Percentiles rank a stretch among this genome's conserved stretches.
Evolutionary conservation across 2,329 filamentous ascomycete species (phyloP).

Genomic region (Aureobasidium zeae): DNA sequence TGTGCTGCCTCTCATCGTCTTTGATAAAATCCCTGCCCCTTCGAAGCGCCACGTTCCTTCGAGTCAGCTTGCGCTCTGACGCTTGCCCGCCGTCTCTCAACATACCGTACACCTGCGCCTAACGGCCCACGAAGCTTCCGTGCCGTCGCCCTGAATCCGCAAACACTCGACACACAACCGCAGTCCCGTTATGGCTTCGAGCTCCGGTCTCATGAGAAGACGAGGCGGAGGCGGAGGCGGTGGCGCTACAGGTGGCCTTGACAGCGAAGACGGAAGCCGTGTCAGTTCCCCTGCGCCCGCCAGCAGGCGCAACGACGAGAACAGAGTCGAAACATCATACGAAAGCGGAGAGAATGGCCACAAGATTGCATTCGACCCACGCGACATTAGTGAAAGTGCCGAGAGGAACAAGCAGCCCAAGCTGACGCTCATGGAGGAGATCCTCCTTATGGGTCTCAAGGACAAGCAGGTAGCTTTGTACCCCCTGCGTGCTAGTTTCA

Average conservation of each 20-base stretch:
- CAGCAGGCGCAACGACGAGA: constrained; percentile 37
- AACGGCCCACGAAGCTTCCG: constrained; percentile 12
- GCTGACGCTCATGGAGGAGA: constrained; percentile 97
- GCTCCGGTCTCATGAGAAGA: constrained; percentile 63
- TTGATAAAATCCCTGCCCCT: neutral
- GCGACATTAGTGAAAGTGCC: constrained; percentile 93
- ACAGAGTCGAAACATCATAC: constrained; percentile 63
- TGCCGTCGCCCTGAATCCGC: neutral
- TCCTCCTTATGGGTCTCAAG: constrained; percentile 88
- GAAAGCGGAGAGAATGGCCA: constrained; percentile 88
- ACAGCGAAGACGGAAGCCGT: constrained; percentile 54
- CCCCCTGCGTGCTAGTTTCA: too few relatives aligned
- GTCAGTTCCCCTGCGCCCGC: constrained; percentile 56
- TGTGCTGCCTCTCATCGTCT: neutral
- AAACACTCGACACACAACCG: constrained; percentile 6
- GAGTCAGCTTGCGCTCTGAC: neutral
- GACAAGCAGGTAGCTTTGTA: constrained; percentile 80
- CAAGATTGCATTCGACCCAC: constrained; percentile 95
- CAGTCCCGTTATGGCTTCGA: constrained; percentile 46
- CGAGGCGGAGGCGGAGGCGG: constrained; percentile 48
- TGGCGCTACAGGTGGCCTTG: constrained; percentile 45
- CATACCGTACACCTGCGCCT: constrained; percentile 11
- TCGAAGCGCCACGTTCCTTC: neutral
- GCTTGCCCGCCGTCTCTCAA: constrained; percentile 1
- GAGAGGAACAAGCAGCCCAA: constrained; percentile 97